These are phyloP conservation scores for Tylopilus subfusipes DNA, from an alignment of 768 basidiomycete species.

Conservation along the genomic window DNA sequence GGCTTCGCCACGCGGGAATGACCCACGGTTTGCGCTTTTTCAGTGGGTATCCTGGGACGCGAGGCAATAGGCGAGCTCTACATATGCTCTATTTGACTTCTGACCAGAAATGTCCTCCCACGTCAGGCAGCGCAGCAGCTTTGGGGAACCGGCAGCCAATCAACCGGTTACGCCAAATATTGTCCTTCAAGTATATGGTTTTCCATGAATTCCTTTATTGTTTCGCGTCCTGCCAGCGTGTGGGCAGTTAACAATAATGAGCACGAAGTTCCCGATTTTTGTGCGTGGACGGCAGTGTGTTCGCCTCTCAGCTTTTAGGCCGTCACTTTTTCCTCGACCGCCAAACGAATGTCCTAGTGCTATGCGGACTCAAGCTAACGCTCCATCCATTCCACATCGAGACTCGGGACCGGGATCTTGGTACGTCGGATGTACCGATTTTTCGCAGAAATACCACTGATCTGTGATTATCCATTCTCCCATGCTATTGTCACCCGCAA, in stretches of 20 bases:
- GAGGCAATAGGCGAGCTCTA: slow-evolving; percentile 1
- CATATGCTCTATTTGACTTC: neutral
- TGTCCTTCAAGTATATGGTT: neutral
- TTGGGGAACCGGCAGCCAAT: neutral
- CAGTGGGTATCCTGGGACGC: neutral
- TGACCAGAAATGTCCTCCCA: neutral
- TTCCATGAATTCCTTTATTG: neutral
- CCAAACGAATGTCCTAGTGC: neutral
- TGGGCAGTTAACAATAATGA: neutral
- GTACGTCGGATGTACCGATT: neutral
- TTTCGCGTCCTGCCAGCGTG: neutral
- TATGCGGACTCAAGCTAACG: neutral
- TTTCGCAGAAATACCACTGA: neutral
- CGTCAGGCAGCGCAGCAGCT: neutral
- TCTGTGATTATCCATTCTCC: neutral
- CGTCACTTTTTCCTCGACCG: neutral
- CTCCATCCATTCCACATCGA: neutral
- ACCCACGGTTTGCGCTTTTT: neutral
- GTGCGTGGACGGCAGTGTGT: neutral
- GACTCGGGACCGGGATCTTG: neutral
- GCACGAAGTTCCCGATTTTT: neutral
- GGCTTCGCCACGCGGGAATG: slow-evolving; percentile 12
- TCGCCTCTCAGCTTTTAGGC: neutral
- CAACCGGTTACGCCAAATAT: neutral
- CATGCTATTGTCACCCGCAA: neutral